A percentile compares a stretch with the other conserved stretches of the same genome.
Evolutionary conservation across 176 grass and related monocot genomes (phyloP).

Genomic region (Carex pumila): DNA sequence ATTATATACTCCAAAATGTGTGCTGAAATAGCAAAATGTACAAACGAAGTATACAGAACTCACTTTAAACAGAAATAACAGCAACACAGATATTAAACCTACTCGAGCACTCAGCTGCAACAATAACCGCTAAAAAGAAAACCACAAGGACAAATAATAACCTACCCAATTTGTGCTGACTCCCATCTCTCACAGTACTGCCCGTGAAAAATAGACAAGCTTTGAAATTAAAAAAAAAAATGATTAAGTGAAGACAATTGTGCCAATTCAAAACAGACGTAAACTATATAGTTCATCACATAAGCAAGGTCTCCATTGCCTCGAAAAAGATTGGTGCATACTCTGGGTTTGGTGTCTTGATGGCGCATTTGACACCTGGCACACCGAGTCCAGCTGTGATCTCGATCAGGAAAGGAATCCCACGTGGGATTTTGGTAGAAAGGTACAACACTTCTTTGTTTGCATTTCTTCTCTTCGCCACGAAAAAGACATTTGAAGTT

Average conservation of each 20-base stretch:
- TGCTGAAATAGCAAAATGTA: conserved; percentile 7
- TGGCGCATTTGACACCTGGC: conserved; percentile 82
- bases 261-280: background rate
- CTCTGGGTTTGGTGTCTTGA: conserved; percentile 78
- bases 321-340: conserved; percentile 81
- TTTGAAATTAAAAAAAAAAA: background rate
- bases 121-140: conserved; percentile 10
- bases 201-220: background rate
- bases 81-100: background rate
- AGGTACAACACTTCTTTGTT: conserved; percentile 77
- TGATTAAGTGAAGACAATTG: background rate
- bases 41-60: background rate
- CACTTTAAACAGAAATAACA: background rate
- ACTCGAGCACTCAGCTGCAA: background rate
- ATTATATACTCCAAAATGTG: conserved; percentile 16
- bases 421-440: conserved; percentile 43
- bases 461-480: conserved; percentile 79
- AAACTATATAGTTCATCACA: conserved; percentile 28
- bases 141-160: background rate
- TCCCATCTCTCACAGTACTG: background rate
- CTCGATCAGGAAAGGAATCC: conserved; percentile 86
- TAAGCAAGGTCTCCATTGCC: conserved; percentile 69
- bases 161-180: background rate
- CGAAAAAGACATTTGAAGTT: conserved; percentile 83
- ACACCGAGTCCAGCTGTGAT: conserved; percentile 52